A percentile compares a stretch with the other conserved stretches of the same genome.
Evolutionary conservation across 2,329 filamentous ascomycete genomes (phyloP).

Genomic region (Ceratocystis colombiana): DNA sequence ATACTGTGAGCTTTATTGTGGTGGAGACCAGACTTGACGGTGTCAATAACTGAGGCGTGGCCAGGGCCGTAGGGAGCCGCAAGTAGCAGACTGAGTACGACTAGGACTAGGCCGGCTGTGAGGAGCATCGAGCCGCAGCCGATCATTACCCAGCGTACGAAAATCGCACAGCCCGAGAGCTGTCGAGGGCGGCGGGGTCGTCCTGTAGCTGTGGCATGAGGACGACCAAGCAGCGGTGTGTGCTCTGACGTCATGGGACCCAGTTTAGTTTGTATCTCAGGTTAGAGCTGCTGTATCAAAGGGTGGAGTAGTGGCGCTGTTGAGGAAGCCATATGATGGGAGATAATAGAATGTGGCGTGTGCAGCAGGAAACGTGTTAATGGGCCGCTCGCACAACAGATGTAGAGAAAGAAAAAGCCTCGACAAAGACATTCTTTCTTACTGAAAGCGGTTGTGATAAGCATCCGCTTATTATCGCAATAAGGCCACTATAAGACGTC

Average conservation of each 20-base stretch:
- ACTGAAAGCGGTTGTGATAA: not conserved
- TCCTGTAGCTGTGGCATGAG: not conserved
- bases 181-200: not conserved
- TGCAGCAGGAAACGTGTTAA: too few species aligned
- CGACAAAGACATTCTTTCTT: not conserved
- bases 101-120: not conserved
- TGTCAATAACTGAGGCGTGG: constrained; percentile 10
- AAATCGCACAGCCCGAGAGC: not conserved
- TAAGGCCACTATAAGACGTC: not conserved
- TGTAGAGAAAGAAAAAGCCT: not conserved
- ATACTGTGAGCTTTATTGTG: not conserved
- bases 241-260: not conserved
- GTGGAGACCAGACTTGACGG: constrained; percentile 16
- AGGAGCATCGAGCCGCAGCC: constrained; percentile 9
- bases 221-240: constrained; percentile 5
- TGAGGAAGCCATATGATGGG: not conserved
- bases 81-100: constrained; percentile 10
- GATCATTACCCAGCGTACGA: constrained; percentile 14
- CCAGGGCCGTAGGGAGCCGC: constrained; percentile 7
- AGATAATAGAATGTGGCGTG: too few species aligned
- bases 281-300: too few species aligned
- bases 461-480: not conserved
- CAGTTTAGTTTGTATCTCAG: too few species aligned
- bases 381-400: not conserved
- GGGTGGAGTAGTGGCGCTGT: not conserved